phyloP scores from a whole-genome alignment of 768 basidiomycete species.

The Boletus tylopilopsis region DNA sequence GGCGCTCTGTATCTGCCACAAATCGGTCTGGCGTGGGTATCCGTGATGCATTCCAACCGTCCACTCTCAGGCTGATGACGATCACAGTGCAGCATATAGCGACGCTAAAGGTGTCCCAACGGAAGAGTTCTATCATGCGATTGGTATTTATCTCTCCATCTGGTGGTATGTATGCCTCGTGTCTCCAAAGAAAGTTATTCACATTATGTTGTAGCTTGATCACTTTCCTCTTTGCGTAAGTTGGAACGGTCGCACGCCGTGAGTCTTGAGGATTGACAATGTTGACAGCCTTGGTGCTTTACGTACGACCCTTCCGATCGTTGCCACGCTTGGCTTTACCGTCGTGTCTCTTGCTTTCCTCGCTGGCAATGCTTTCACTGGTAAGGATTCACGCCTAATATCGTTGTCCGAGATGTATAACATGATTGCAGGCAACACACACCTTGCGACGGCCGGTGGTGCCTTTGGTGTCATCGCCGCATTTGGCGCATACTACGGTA shows the following conservation, averaged over 20 bases:
- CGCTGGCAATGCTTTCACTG: slow-evolving; percentile 25
- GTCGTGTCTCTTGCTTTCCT: slow-evolving; percentile 24
- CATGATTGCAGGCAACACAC: slow-evolving; percentile 16
- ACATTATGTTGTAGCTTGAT: slow-evolving; percentile 15
- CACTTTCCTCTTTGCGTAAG: slow-evolving; percentile 24
- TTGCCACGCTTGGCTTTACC: slow-evolving; percentile 19
- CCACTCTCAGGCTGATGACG: slow-evolving; percentile 1
- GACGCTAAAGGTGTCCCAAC: slow-evolving; percentile 22
- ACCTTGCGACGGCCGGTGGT: slow-evolving; percentile 27
- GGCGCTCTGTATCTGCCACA: slow-evolving; percentile 26
- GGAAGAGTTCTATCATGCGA: slow-evolving; percentile 22
- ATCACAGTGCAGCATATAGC: slow-evolving; percentile 22
- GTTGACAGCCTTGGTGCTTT: slow-evolving; percentile 22
- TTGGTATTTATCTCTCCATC: slow-evolving; percentile 27
- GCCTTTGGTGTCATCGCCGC: slow-evolving; percentile 24
- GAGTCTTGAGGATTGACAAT: background rate
- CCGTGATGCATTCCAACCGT: no score
- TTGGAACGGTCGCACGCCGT: background rate
- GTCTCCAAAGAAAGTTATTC: background rate
- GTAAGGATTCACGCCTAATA: slow-evolving; percentile 6
- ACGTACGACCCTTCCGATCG: slow-evolving; percentile 24
- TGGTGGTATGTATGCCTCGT: slow-evolving; percentile 18
- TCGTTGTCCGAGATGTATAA: background rate
- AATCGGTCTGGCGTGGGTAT: slow-evolving; percentile 25
- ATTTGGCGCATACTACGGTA: slow-evolving; percentile 29